Evolutionary conservation across 2,329 filamentous ascomycete species (phyloP).

Genomic region (Colletotrichum nymphaeae): DNA sequence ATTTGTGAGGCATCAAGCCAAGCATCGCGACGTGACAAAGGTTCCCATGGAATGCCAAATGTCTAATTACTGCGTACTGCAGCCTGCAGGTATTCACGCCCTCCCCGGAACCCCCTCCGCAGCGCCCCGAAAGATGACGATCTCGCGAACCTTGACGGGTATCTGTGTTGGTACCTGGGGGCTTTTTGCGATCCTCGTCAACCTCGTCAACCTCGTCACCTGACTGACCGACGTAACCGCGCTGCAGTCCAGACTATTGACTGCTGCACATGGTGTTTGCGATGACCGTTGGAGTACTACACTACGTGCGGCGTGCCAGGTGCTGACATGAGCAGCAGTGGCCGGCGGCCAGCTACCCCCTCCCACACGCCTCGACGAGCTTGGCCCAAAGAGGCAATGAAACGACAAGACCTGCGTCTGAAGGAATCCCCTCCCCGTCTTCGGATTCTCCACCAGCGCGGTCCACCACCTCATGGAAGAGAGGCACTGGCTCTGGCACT

Average conservation of each 20-base stretch:
- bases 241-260: neutral
- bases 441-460: neutral
- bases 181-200: neutral
- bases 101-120: neutral
- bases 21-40: constrained; percentile 26
- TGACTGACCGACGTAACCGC: constrained; percentile 20
- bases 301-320: neutral
- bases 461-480: constrained; percentile 1
- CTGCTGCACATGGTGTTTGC: constrained; percentile 1
- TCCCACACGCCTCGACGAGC: neutral
- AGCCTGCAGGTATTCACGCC: neutral
- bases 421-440: constrained; percentile 7
- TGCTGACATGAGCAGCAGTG: constrained; percentile 27
- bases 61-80: constrained; percentile 10
- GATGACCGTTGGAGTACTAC: neutral
- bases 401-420: constrained; percentile 25
- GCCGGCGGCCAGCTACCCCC: constrained; percentile 30
- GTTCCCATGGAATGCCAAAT: constrained; percentile 17
- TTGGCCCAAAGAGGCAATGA: constrained; percentile 31
- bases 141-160: constrained; percentile 2
- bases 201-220: neutral
- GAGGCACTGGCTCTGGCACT: too few relatives aligned
- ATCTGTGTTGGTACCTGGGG: too few relatives aligned
- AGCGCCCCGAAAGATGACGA: constrained; percentile 14
- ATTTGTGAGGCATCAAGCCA: constrained; percentile 23